These are phyloP conservation scores for Ophiostoma sp. DNA, from an alignment of 2,329 filamentous ascomycete genomes.

Conservation along the genomic window DNA sequence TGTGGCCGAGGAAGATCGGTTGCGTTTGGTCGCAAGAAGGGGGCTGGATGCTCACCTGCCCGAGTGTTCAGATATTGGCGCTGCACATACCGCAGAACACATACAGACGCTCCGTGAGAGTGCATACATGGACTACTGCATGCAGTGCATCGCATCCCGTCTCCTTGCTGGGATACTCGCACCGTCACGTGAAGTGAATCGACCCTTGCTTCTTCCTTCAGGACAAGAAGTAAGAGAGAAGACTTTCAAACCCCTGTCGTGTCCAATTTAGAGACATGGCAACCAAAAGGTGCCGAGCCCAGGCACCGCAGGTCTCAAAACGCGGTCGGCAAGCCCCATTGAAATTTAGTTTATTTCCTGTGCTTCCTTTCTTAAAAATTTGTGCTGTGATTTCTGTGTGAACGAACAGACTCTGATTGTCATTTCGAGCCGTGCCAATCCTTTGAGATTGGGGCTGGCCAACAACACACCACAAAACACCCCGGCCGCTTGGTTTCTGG, in stretches of 20 bases:
- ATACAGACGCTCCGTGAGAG: not conserved
- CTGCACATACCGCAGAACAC: not conserved
- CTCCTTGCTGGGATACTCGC: not conserved
- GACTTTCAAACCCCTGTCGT: not conserved
- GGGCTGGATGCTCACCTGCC: not conserved
- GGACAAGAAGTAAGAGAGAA: not conserved
- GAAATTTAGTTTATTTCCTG: not conserved
- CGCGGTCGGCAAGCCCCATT: constrained; percentile 4
- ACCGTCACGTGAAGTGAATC: not conserved
- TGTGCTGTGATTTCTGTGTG: not conserved
- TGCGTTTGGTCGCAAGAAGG: not conserved
- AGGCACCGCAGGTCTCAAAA: not conserved
- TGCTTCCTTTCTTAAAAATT: not conserved
- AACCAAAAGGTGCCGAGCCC: constrained; percentile 7
- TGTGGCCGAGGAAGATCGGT: not conserved
- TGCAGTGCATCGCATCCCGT: constrained; percentile 10
- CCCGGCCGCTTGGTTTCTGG: not conserved
- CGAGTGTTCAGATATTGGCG: not conserved
- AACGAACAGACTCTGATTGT: not conserved
- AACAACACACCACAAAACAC: not conserved
- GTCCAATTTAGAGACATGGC: constrained; percentile 1
- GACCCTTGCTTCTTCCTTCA: not conserved
- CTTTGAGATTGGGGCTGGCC: not conserved
- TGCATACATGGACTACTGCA: constrained; percentile 14
- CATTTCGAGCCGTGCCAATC: not conserved